These are phyloP conservation scores for Pedinophyceae sp. DNA, from an alignment of 139 green algal genomes.

Conservation along the genomic window DNA sequence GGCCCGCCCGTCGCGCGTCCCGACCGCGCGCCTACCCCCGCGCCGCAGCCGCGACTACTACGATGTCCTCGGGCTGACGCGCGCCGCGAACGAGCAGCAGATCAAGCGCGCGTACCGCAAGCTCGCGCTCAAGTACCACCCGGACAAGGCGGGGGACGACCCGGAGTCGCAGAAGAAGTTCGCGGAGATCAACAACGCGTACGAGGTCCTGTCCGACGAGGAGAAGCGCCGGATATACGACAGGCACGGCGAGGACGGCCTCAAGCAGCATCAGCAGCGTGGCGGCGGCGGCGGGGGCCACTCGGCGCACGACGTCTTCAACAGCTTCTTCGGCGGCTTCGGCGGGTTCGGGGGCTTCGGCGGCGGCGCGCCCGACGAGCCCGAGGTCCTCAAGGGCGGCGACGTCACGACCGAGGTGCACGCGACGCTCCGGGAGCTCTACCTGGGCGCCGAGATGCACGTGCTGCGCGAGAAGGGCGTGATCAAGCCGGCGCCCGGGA, in stretches of 20 bases:
- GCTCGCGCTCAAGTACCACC: slow-evolving; percentile 90
- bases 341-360: slow-evolving; percentile 26
- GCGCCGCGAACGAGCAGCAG: slow-evolving; percentile 53
- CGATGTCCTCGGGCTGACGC: slow-evolving; percentile 64
- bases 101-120: slow-evolving; percentile 94
- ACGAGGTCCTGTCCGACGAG: slow-evolving; percentile 78
- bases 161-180: slow-evolving; percentile 78
- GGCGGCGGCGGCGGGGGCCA: slow-evolving; percentile 30
- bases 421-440: slow-evolving; percentile 78
- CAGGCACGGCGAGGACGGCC: slow-evolving; percentile 86
- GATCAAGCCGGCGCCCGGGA: slow-evolving; percentile 64
- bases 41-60: slow-evolving; percentile 76
- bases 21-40: too few species aligned
- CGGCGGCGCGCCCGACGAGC: slow-evolving; percentile 36
- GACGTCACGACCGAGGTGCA: slow-evolving; percentile 68
- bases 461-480: slow-evolving; percentile 84
- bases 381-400: slow-evolving; percentile 71
- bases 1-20: too few species aligned
- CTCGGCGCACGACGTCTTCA: slow-evolving; percentile 66
- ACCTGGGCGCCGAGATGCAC: slow-evolving; percentile 66
- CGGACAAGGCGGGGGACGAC: slow-evolving; percentile 76
- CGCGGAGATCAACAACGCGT: slow-evolving; percentile 89
- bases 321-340: slow-evolving; percentile 62
- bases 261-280: slow-evolving; percentile 53
- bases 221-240: slow-evolving; percentile 95